Percentiles rank a stretch among this genome's conserved stretches.
Evolutionary conservation across 1,284 basidiomycete species (phyloP).

Genomic region (Trametes versicolor): DNA sequence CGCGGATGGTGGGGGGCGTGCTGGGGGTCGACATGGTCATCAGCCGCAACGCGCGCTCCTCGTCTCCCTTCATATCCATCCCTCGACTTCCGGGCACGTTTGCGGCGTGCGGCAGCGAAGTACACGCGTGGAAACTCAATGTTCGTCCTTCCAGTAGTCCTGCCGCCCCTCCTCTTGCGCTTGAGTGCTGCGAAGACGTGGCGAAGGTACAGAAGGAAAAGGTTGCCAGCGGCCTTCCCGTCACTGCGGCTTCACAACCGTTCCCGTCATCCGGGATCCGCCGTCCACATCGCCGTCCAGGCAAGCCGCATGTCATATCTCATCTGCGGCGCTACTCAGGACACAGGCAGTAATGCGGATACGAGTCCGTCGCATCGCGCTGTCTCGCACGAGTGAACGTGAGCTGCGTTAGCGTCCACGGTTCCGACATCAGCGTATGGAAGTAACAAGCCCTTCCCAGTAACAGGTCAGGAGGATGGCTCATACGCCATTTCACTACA

Average conservation of each 20-base stretch:
- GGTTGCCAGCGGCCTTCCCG: conserved; percentile 16
- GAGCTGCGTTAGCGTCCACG: not conserved
- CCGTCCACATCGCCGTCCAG: conserved; percentile 1
- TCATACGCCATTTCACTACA: not conserved
- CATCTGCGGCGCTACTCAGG: not conserved
- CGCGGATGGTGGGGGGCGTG: conserved; percentile 31
- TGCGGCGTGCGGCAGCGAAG: conserved; percentile 32
- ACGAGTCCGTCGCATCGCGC: no score
- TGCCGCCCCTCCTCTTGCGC: conserved; percentile 12
- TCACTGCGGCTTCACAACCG: conserved; percentile 17
- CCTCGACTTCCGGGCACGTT: conserved; percentile 28
- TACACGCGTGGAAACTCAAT: conserved; percentile 23
- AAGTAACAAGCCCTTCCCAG: not conserved
- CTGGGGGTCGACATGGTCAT: conserved; percentile 33
- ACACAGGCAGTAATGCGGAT: not conserved
- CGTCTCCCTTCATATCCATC: conserved; percentile 31
- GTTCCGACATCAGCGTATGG: not conserved
- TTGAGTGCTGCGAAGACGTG: conserved; percentile 13
- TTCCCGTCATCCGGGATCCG: conserved; percentile 1
- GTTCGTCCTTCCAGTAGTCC: conserved; percentile 22
- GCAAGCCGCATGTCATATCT: not conserved
- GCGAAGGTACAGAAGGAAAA: conserved; percentile 14
- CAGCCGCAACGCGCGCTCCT: conserved; percentile 27
- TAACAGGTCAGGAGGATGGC: not conserved
- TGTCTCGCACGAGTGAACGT: not conserved